phyloP scores from a whole-genome alignment of 1,284 basidiomycete species.

The Pyrrhoderma lamaoense region DNA sequence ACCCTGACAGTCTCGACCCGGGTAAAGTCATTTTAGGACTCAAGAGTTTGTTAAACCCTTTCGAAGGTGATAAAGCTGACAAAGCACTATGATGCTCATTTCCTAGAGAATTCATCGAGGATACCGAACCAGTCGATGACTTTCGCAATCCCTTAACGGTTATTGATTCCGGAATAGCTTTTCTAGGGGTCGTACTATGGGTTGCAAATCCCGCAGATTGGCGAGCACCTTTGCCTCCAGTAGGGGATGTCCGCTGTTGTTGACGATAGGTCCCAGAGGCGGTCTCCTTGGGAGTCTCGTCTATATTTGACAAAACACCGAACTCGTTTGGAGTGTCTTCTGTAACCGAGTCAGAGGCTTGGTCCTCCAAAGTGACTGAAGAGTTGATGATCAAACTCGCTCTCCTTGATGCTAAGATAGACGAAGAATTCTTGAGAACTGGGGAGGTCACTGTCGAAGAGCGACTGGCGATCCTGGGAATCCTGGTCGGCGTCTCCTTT shows the following conservation, averaged over 20 bases:
- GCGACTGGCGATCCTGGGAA: conserved; percentile 83
- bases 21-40: conserved; percentile 67
- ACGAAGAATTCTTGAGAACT: conserved; percentile 46
- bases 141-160: conserved; percentile 71
- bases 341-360: conserved; percentile 50
- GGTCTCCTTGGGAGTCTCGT: conserved; percentile 33
- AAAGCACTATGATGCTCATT: conserved; percentile 25
- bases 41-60: conserved; percentile 63
- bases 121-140: conserved; percentile 68
- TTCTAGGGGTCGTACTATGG: conserved; percentile 44
- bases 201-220: conserved; percentile 51
- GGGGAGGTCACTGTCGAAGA: conserved; percentile 64
- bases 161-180: conserved; percentile 65
- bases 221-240: conserved; percentile 25
- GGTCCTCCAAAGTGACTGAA: conserved; percentile 38
- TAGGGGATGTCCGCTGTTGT: conserved; percentile 56
- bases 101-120: conserved; percentile 50
- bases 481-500: conserved; percentile 89
- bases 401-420: conserved; percentile 45
- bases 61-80: conserved; percentile 76
- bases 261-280: conserved; percentile 34
- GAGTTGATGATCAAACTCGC: conserved; percentile 51
- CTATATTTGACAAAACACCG: conserved; percentile 62
- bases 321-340: conserved; percentile 61
- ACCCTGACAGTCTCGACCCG: conserved; percentile 46